These are phyloP conservation scores for Phytophthora pisi DNA, from an alignment of 352 stramenopile species.

Conservation along the genomic window DNA sequence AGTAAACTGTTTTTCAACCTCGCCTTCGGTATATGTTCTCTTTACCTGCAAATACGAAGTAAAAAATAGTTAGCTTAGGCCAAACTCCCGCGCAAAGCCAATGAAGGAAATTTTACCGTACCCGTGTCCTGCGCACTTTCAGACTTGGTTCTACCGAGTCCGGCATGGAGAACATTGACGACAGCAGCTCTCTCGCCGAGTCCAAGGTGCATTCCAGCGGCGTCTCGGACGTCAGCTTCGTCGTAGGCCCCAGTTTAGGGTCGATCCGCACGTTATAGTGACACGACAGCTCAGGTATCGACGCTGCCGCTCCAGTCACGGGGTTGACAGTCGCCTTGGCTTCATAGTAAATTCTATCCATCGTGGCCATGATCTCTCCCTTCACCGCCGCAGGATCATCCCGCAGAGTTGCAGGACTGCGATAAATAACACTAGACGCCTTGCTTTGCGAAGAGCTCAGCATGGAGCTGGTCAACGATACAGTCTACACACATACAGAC, in stretches of 20 bases:
- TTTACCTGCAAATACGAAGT: conserved; percentile 13
- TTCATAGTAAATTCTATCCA: conserved; percentile 39
- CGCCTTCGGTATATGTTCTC: conserved; percentile 18
- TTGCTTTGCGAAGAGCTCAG: conserved; percentile 15
- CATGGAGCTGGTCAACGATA: conserved; percentile 29
- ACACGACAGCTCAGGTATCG: conserved; percentile 26
- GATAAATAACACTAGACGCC: not conserved
- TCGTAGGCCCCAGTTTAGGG: conserved; percentile 26
- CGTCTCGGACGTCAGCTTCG: conserved; percentile 33
- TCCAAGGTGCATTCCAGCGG: conserved; percentile 34
- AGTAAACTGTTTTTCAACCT: conserved; percentile 30
- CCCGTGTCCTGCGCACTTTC: conserved; percentile 24
- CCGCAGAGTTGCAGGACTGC: conserved; percentile 1
- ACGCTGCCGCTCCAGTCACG: conserved; percentile 23
- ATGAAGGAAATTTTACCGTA: conserved; percentile 8
- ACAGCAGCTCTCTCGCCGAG: conserved; percentile 21
- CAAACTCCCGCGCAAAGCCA: not conserved
- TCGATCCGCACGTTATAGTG: conserved; percentile 30
- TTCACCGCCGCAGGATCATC: conserved; percentile 22
- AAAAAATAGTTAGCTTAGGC: too few species aligned
- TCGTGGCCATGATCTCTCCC: conserved; percentile 27
- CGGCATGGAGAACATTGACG: conserved; percentile 25
- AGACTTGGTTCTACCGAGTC: conserved; percentile 16
- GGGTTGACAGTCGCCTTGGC: conserved; percentile 30
- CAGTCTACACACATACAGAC: conserved; percentile 15